A percentile compares a stretch with the other conserved stretches of the same genome.
Conservation (phyloP, 306 rosid genomes). For the Morella rubra region DNA sequence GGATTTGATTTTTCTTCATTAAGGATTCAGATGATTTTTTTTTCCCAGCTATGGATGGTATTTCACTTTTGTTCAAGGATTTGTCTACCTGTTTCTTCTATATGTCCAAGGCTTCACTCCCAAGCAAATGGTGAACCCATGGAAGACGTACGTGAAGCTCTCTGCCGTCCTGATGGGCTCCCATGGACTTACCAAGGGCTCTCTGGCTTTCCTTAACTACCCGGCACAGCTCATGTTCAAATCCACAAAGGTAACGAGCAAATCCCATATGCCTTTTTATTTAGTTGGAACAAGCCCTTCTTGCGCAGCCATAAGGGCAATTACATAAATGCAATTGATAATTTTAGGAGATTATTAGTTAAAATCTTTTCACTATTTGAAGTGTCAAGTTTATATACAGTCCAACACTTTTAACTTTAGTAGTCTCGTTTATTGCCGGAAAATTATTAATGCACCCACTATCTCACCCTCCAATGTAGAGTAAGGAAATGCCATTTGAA, state of each 20-base stretch:
- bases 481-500: neutral
- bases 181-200: constrained; percentile 96
- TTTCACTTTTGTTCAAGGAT: constrained; percentile 95
- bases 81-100: constrained; percentile 83
- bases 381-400: neutral
- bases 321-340: neutral
- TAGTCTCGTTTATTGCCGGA: too few species aligned
- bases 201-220: constrained; percentile 91
- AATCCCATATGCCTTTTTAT: constrained; percentile 2
- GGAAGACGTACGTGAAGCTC: constrained; percentile 96
- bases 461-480: too few species aligned
- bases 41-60: constrained; percentile 96
- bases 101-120: constrained; percentile 88
- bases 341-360: neutral
- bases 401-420: neutral
- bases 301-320: neutral
- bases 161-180: constrained; percentile 96
- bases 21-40: constrained; percentile 17
- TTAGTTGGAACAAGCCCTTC: constrained; percentile 19
- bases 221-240: constrained; percentile 99
- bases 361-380: neutral
- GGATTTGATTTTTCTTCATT: neutral
- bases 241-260: constrained; percentile 74
- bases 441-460: too few species aligned
- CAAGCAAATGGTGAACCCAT: constrained; percentile 98